Conservation (phyloP, 306 rosid species). For the Pyrus communis region DNA sequence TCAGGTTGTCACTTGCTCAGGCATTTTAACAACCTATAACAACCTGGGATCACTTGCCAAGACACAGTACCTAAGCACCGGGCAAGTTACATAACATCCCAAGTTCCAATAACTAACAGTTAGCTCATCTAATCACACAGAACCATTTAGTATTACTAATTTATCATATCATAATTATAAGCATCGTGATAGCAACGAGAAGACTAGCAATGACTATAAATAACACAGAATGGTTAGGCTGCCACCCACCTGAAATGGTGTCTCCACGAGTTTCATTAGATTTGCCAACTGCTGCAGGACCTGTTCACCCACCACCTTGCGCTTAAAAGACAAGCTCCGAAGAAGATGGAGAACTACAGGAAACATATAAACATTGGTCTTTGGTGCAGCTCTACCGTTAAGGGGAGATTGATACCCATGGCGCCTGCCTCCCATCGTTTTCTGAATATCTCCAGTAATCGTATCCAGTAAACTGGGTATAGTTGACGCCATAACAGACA, state of each 20-base stretch:
- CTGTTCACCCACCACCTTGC: conserved; percentile 61
- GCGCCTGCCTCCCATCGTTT: conserved; percentile 87
- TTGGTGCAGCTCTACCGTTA: conserved; percentile 67
- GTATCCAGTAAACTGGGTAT: conserved; percentile 77
- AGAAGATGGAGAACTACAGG: conserved; percentile 97
- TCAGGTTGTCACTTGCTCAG: neutral
- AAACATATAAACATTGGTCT: conserved; percentile 69
- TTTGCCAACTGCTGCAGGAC: conserved; percentile 78
- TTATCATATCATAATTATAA: neutral
- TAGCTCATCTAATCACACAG: neutral
- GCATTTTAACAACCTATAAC: neutral
- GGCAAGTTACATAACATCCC: neutral
- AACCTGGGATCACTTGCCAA: neutral
- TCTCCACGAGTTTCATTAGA: conserved; percentile 65
- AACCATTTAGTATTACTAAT: neutral
- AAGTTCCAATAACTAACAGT: neutral
- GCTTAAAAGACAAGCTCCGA: conserved; percentile 76
- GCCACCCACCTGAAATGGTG: conserved; percentile 77
- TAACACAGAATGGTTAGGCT: conserved; percentile 6
- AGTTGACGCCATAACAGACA: conserved; percentile 63
- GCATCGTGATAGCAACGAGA: neutral
- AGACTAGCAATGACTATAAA: neutral
- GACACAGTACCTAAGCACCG: neutral
- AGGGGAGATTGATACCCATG: conserved; percentile 74
- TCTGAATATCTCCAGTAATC: conserved; percentile 75